Evolutionary conservation across 2,329 filamentous ascomycete genomes (phyloP).

Genomic region (Emmonsia crescens): DNA sequence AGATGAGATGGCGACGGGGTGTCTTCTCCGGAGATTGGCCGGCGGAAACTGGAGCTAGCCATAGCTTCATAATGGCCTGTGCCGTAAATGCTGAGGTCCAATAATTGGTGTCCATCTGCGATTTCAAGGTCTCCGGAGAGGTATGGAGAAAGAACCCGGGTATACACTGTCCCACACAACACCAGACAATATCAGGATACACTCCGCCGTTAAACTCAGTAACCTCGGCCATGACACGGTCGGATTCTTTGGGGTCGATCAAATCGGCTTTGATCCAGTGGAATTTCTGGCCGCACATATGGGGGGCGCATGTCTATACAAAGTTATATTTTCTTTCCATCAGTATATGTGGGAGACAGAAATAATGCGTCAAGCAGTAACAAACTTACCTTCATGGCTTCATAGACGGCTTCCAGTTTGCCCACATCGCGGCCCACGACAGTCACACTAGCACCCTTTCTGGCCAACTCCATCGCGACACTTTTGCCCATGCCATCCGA

Average conservation of each 20-base stretch:
- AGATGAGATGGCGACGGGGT: conserved; percentile 61
- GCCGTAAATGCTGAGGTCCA: conserved; percentile 79
- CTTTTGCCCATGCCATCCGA: conserved; percentile 86
- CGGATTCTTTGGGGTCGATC: conserved; percentile 57
- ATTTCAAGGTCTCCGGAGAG: conserved; percentile 52
- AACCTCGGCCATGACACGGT: conserved; percentile 58
- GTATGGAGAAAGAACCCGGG: conserved; percentile 71
- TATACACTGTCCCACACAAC: conserved; percentile 63
- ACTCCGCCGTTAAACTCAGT: conserved; percentile 65
- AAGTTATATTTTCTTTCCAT: conserved; percentile 3
- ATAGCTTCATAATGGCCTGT: conserved; percentile 63
- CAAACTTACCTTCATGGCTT: conserved; percentile 49
- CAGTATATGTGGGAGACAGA: neutral
- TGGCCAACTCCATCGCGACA: conserved; percentile 61
- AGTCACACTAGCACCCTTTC: conserved; percentile 76
- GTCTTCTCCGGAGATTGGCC: conserved; percentile 21
- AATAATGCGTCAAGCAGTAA: neutral
- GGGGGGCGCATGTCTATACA: conserved; percentile 51
- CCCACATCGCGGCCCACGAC: conserved; percentile 67
- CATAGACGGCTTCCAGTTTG: conserved; percentile 63
- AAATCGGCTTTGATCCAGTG: conserved; percentile 77
- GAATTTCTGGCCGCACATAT: conserved; percentile 62
- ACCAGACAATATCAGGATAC: conserved; percentile 81
- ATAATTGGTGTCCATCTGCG: conserved; percentile 89
- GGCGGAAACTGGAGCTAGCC: conserved; percentile 45